Evolutionary conservation across 352 stramenopile genomes (phyloP).

Genomic region (Phytophthora ohioensis): DNA sequence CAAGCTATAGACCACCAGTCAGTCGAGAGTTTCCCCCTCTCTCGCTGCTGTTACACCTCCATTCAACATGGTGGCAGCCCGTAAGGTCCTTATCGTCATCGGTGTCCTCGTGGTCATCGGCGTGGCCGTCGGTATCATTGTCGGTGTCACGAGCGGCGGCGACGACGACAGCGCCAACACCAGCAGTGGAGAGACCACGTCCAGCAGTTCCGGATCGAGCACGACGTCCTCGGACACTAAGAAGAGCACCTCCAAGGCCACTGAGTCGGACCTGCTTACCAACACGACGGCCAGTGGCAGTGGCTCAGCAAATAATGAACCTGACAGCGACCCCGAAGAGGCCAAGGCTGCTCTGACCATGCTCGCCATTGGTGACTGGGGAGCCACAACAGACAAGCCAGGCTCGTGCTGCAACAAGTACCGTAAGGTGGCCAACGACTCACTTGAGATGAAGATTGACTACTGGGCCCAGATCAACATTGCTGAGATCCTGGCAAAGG

Average conservation of each 20-base stretch:
- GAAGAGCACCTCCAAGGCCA: conserved; percentile 41
- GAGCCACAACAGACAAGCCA: conserved; percentile 86
- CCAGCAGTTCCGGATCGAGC: conserved; percentile 20
- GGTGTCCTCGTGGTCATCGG: conserved; percentile 78
- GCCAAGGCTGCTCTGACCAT: conserved; percentile 72
- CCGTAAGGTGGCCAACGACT: conserved; percentile 79
- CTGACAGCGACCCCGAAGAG: conserved; percentile 67
- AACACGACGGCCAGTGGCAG: conserved; percentile 42
- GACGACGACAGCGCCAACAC: conserved; percentile 47
- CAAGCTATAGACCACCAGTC: conserved; percentile 27
- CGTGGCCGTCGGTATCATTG: conserved; percentile 67
- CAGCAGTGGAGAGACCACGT: conserved; percentile 29
- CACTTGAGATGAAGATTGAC: conserved; percentile 88
- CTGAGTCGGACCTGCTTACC: conserved; percentile 58
- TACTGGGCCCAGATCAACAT: conserved; percentile 90
- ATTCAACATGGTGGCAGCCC: conserved; percentile 41
- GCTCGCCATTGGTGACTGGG: conserved; percentile 90
- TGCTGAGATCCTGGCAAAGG: conserved; percentile 78
- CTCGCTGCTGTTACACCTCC: conserved; percentile 30
- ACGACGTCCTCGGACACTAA: conserved; percentile 13
- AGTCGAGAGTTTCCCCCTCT: conserved; percentile 13
- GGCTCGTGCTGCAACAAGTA: conserved; percentile 92
- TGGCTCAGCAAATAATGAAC: conserved; percentile 47
- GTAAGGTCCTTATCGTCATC: conserved; percentile 76
- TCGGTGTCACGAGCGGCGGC: conserved; percentile 56